Evolutionary conservation across 768 basidiomycete genomes (phyloP).

Genomic region (Trametopsis cervina): DNA sequence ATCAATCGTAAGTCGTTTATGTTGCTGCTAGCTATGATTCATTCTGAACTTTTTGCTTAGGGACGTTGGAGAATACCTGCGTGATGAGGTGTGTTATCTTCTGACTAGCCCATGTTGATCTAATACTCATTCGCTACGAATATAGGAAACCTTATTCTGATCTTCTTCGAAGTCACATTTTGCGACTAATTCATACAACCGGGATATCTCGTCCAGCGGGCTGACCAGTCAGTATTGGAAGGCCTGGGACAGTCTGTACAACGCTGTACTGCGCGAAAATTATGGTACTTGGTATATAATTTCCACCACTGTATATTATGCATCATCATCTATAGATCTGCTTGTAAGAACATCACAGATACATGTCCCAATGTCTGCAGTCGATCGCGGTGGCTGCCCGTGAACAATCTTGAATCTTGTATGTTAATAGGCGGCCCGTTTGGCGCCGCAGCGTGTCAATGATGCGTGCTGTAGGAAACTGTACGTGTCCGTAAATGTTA

Average conservation of each 20-base stretch:
- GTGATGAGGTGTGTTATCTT: constrained; percentile 71
- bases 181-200: too few species aligned
- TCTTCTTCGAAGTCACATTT: too few species aligned
- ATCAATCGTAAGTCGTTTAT: constrained; percentile 71
- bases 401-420: not conserved
- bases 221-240: too few species aligned
- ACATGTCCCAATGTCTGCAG: too few species aligned
- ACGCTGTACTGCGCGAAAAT: not conserved
- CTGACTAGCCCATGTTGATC: too few species aligned
- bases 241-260: too few species aligned
- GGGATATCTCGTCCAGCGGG: too few species aligned
- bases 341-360: not conserved
- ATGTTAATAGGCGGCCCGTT: not conserved
- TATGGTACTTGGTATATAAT: not conserved
- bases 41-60: constrained; percentile 32
- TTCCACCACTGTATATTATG: not conserved
- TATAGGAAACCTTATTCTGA: constrained; percentile 74
- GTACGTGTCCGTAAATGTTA: constrained; percentile 1
- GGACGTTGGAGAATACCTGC: constrained; percentile 96
- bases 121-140: too few species aligned
- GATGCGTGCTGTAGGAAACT: not conserved
- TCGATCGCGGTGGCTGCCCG: too few species aligned
- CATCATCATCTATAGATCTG: not conserved
- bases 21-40: not conserved
- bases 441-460: not conserved